Evolutionary conservation across 345 rosid genomes (phyloP).

Genomic region (Dipteronia sinensis): DNA sequence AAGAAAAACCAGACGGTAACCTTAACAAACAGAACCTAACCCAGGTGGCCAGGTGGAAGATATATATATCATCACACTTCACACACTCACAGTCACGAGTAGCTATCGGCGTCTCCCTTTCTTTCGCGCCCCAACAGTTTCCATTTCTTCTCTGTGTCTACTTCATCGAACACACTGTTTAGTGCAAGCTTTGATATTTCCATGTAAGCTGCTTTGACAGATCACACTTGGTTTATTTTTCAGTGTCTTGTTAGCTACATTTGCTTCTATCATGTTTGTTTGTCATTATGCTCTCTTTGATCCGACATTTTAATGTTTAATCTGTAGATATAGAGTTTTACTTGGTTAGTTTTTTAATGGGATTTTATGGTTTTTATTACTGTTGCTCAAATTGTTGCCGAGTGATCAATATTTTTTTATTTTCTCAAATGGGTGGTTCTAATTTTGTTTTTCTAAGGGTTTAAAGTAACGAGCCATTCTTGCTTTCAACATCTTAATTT

Average conservation of each 20-base stretch:
- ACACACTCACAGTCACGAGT: too few relatives aligned
- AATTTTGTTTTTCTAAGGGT: constrained; percentile 23
- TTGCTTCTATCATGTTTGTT: neutral
- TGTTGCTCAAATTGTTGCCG: constrained; percentile 23
- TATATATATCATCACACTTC: neutral
- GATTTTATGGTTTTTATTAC: neutral
- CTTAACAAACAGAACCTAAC: too few relatives aligned
- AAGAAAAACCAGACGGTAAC: too few relatives aligned
- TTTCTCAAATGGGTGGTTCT: constrained; percentile 3
- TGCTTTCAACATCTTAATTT: constrained; percentile 19
- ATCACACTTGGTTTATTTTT: constrained; percentile 21
- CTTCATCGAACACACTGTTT: constrained; percentile 12
- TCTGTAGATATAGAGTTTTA: neutral
- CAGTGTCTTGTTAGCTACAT: neutral
- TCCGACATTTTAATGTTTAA: constrained; percentile 20
- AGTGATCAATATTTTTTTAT: constrained; percentile 13
- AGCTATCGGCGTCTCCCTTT: constrained; percentile 19
- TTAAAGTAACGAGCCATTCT: constrained; percentile 20
- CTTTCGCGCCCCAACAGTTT: constrained; percentile 15
- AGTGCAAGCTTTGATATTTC: constrained; percentile 27
- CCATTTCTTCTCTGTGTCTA: constrained; percentile 4
- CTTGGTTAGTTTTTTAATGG: constrained; percentile 5
- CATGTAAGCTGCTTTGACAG: constrained; percentile 2
- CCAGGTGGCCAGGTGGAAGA: too few relatives aligned
- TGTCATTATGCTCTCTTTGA: constrained; percentile 9